A percentile compares a stretch with the other conserved stretches of the same genome.
These are phyloP conservation scores for Solanum hybrid DNA, from an alignment of 305 asterid species.

Conservation along the genomic window DNA sequence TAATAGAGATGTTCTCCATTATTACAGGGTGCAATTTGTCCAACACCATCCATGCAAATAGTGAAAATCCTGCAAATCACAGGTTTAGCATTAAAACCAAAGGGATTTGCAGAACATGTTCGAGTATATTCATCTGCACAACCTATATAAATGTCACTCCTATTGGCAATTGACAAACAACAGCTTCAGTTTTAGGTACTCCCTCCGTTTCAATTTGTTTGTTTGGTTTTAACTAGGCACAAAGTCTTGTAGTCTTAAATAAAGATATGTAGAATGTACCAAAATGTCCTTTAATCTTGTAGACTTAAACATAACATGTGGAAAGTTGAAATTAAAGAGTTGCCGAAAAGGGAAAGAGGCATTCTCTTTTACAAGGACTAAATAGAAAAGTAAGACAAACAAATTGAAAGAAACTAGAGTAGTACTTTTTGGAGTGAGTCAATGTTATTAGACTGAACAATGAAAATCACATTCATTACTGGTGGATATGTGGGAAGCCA, in stretches of 20 bases:
- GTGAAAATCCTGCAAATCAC: background rate
- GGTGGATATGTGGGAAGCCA: background rate
- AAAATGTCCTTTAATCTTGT: background rate
- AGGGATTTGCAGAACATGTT: background rate
- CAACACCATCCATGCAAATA: constrained; percentile 2
- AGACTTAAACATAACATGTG: background rate
- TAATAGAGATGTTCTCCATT: background rate
- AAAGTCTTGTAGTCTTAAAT: background rate
- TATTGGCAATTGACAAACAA: background rate
- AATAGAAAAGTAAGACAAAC: background rate
- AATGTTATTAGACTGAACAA: background rate
- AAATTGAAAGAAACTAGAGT: background rate
- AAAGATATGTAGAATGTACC: background rate
- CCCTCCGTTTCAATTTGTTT: background rate
- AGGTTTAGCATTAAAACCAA: background rate
- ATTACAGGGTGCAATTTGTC: background rate
- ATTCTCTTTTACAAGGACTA: background rate
- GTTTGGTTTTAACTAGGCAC: background rate
- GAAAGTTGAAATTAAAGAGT: background rate
- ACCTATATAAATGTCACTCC: background rate
- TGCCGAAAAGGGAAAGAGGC: background rate
- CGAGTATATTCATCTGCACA: background rate
- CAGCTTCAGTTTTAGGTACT: background rate
- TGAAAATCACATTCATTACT: background rate
- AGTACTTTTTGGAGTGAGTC: background rate